These are phyloP conservation scores for Guadua angustifolia DNA, from an alignment of 176 grass and related monocot species.

Conservation along the genomic window DNA sequence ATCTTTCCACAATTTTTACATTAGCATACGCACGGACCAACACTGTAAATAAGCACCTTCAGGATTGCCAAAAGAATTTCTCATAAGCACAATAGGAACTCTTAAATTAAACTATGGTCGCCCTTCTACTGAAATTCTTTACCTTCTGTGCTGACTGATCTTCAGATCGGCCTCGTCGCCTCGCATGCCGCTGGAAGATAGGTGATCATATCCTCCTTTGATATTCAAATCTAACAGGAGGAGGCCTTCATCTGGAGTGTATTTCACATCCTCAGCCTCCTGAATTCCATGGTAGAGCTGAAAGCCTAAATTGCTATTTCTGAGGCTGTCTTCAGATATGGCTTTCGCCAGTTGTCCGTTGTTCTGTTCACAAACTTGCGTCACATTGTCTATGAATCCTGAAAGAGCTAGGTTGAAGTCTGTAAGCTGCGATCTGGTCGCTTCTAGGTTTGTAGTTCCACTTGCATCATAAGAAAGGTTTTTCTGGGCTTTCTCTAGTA, in stretches of 20 bases:
- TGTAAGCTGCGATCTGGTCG: slow-evolving; percentile 59
- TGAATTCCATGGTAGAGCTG: slow-evolving; percentile 51
- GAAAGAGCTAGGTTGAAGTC: slow-evolving; percentile 74
- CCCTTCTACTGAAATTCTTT: slow-evolving; percentile 30
- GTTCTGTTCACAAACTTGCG: slow-evolving; percentile 58
- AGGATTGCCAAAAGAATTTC: slow-evolving; percentile 50
- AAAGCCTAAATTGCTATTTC: slow-evolving; percentile 47
- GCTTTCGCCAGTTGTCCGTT: slow-evolving; percentile 48
- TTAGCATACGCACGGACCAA: slow-evolving; percentile 40
- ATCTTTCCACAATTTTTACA: slow-evolving; percentile 58
- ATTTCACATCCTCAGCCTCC: slow-evolving; percentile 52
- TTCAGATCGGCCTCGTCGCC: slow-evolving; percentile 47
- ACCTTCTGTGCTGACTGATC: slow-evolving; percentile 59
- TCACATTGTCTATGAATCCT: slow-evolving; percentile 61
- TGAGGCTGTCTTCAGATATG: slow-evolving; percentile 51
- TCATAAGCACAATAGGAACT: slow-evolving; percentile 38
- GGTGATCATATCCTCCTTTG: slow-evolving; percentile 64
- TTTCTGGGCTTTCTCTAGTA: slow-evolving; percentile 76
- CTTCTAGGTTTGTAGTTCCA: slow-evolving; percentile 51
- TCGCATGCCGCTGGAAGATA: slow-evolving; percentile 47
- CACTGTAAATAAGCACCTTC: slow-evolving; percentile 39
- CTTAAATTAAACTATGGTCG: slow-evolving; percentile 41
- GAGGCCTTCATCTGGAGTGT: slow-evolving; percentile 44
- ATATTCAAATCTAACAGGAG: slow-evolving; percentile 83
- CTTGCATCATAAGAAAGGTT: slow-evolving; percentile 58